Evolutionary conservation across 2,329 filamentous ascomycete genomes (phyloP), one percentile per base, ranked within the genome.

Genomic region (Acarospora socialis): DNA sequence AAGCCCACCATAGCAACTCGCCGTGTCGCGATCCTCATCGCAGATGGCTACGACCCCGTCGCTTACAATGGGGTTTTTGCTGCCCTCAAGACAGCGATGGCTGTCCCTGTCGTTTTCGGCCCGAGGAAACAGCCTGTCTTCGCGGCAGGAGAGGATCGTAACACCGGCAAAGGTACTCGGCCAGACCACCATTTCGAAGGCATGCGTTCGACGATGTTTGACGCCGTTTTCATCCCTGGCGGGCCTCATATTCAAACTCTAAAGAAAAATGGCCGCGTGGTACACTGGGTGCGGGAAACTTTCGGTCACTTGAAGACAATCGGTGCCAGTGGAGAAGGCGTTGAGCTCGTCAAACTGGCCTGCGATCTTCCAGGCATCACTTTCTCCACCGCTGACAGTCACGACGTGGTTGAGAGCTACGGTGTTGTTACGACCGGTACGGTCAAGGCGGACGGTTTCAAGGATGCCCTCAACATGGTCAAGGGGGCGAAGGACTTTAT

Each of bases 301-400:
- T 90, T 87, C 43, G 81, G 80, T 0, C 81, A 90, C 41, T 63
- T 84, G 30, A 90, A 90, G 61, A 61, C 79, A 2, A 78, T 90
- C 15, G 81, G 73, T 2, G 82, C 76, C 0, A 78, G 76, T 0
- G 81, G 78, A 22, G 52, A 55, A 34, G 50, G 46, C 7, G 50
- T 53, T 5, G 33, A 44, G 2, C 48, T 55, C 17, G 49, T 55
- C 5, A 35, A 43, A 36, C 36, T 35, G 12, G 50, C 51, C 26
- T 49, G 53, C 13, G 43, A 39, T 4, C 32, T 52, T 12, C 38
- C 46, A 7, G 44, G 46, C 8, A 46, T 55, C 4, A 34, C 44
- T 16, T 41, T 45, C 28, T 48, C 52, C 4, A 21, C 25, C 20
- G 25, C 22, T 4, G 28, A 28, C 14, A 43, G 38, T 5, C 23